Evolutionary conservation across 257 asterid species (phyloP).

Genomic region (Solanum neorickii): DNA sequence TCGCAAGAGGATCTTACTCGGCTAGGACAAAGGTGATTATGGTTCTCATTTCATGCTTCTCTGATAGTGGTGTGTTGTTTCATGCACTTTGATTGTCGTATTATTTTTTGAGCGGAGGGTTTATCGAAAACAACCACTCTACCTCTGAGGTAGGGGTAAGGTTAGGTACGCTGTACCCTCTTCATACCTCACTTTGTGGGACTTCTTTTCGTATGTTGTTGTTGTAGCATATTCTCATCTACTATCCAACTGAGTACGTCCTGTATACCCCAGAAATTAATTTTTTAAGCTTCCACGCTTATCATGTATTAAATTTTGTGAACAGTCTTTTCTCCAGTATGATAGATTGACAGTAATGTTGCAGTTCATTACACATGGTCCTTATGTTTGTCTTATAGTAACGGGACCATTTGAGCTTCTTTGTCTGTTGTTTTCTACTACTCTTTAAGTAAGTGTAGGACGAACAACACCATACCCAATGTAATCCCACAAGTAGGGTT

Average conservation of each 20-base stretch:
- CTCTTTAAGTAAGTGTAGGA: neutral
- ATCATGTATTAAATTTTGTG: neutral
- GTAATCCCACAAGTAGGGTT: neutral
- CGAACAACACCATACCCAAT: neutral
- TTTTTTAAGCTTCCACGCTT: neutral
- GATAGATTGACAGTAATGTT: neutral
- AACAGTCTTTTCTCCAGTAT: neutral
- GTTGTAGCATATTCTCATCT: neutral
- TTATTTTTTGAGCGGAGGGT: neutral
- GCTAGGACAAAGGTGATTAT: slow-evolving; percentile 72
- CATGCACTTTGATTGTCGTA: neutral
- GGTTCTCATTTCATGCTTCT: neutral
- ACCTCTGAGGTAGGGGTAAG: neutral
- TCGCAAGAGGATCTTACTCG: slow-evolving; percentile 85
- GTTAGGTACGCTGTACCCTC: neutral
- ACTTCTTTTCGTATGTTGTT: neutral
- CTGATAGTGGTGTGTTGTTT: neutral
- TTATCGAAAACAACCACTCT: neutral
- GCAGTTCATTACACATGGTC: neutral
- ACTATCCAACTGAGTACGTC: neutral
- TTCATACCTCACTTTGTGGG: neutral
- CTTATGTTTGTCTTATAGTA: neutral
- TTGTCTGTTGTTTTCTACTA: neutral
- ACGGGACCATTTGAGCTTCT: neutral
- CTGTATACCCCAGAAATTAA: neutral